A percentile compares a stretch with the other conserved stretches of the same genome.
Conservation (phyloP, 495 filamentous ascomycete species). For the Glonium stellatum region DNA sequence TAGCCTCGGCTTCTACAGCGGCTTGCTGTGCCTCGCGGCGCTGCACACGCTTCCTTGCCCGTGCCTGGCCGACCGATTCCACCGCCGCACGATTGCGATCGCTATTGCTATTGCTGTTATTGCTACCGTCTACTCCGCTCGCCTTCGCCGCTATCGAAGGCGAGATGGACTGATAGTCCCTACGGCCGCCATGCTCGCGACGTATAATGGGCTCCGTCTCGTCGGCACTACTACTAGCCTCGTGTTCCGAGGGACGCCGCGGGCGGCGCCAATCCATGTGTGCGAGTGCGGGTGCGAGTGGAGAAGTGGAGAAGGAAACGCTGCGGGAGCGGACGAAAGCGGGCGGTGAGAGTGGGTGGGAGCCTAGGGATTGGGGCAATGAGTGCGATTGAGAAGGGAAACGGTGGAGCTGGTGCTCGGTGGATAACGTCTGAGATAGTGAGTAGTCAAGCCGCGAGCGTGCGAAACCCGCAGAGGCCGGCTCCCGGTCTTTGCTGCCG, state of each 20-base stretch:
- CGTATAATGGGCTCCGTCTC: conserved; percentile 22
- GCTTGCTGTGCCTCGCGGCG: conserved; percentile 22
- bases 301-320: background rate
- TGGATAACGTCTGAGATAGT: no score
- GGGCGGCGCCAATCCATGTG: background rate
- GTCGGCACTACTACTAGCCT: background rate
- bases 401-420: no score
- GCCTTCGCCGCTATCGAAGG: conserved; percentile 13
- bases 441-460: no score
- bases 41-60: conserved; percentile 11
- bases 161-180: conserved; percentile 22
- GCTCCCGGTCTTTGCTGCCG: no score
- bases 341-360: background rate
- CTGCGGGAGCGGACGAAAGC: background rate
- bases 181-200: background rate
- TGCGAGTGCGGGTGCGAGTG: background rate
- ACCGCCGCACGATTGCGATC: background rate
- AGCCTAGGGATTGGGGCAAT: no score
- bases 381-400: no score
- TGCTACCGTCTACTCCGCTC: background rate
- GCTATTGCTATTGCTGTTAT: background rate
- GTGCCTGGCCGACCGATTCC: background rate
- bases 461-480: no score
- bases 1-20: conserved; percentile 25
- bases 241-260: background rate